Percentiles rank a stretch among this genome's conserved stretches.
Evolutionary conservation across 2,329 filamentous ascomycete species (phyloP).

Genomic region (Monilinia fructicola): DNA sequence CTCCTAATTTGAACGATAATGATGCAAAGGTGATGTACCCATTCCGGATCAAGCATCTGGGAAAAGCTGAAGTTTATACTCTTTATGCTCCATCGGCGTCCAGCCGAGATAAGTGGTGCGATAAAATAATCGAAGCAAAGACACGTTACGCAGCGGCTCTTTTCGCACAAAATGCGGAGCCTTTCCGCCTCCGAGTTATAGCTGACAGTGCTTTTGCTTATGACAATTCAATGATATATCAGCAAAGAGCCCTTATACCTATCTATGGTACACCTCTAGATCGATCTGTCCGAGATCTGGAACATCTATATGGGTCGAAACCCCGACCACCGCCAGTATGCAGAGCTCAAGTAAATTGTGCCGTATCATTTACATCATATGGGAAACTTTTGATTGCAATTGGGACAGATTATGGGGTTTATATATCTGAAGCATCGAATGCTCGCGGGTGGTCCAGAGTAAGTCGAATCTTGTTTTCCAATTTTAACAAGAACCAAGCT

Average conservation of each 20-base stretch:
- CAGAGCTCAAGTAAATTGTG: conserved; percentile 85
- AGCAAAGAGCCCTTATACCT: conserved; percentile 64
- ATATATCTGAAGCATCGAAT: conserved; percentile 82
- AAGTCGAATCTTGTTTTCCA: conserved; percentile 42
- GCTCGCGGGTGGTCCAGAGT: conserved; percentile 89
- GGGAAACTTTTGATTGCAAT: conserved; percentile 88
- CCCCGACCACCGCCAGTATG: conserved; percentile 76
- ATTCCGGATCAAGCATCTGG: conserved; percentile 93
- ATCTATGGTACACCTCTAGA: conserved; percentile 92
- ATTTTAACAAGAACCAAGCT: conserved; percentile 21
- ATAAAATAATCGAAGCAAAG: conserved; percentile 92
- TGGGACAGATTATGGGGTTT: conserved; percentile 93
- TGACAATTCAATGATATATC: conserved; percentile 53
- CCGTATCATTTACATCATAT: conserved; percentile 81
- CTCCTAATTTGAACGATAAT: conserved; percentile 49
- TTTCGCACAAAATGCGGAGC: conserved; percentile 90
- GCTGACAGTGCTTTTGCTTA: conserved; percentile 90
- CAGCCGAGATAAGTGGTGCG: conserved; percentile 83
- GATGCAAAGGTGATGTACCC: conserved; percentile 66
- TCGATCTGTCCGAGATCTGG: conserved; percentile 84
- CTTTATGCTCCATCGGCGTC: conserved; percentile 78
- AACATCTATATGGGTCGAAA: conserved; percentile 70
- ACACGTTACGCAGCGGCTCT: conserved; percentile 87
- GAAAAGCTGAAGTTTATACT: conserved; percentile 82
- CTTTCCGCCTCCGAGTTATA: conserved; percentile 87